A percentile compares a stretch with the other conserved stretches of the same genome.
phyloP scores from a whole-genome alignment of 495 filamentous ascomycete species.

The Aspergillus diversus region DNA sequence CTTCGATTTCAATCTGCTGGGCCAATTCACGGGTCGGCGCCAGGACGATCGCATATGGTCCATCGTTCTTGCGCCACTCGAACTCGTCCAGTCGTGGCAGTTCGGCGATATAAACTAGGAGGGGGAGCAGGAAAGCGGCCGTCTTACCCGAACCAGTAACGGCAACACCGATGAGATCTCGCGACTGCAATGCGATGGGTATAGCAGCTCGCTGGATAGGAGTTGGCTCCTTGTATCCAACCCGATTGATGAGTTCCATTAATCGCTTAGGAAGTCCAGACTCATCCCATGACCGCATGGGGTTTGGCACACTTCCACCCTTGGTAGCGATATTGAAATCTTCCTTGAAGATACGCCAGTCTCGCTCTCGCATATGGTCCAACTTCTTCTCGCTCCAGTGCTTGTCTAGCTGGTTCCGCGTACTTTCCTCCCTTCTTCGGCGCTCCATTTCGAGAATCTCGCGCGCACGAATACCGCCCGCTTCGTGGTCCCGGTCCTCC shows the following conservation, averaged over 20 bases:
- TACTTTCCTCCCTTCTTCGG: conserved; percentile 73
- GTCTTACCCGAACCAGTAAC: conserved; percentile 99
- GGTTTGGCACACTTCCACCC: conserved; percentile 87
- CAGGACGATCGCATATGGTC: conserved; percentile 93
- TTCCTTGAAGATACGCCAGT: conserved; percentile 99
- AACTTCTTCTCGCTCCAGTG: conserved; percentile 98
- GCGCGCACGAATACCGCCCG: conserved; percentile 74
- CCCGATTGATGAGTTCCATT: conserved; percentile 79
- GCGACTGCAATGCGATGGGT: conserved; percentile 88
- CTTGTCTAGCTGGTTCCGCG: conserved; percentile 73
- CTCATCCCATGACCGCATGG: conserved; percentile 95
- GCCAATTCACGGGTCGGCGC: conserved; percentile 98
- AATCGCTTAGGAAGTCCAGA: conserved; percentile 78
- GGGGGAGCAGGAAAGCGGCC: conserved; percentile 88
- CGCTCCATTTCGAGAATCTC: conserved; percentile 90
- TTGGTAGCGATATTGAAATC: conserved; percentile 97
- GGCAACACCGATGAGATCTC: conserved; percentile 96
- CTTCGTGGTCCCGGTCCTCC: conserved; percentile 76
- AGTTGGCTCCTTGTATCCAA: conserved; percentile 93
- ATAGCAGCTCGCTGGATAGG: conserved; percentile 94
- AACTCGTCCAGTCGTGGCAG: conserved; percentile 81
- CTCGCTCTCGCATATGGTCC: conserved; percentile 94
- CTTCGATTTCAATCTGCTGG: conserved; percentile 96
- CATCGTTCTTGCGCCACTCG: conserved; percentile 83
- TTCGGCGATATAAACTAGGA: conserved; percentile 96